Base-by-base conservation (phyloP, 345 rosid species). In the Erysimum cheiranthoides region DNA sequence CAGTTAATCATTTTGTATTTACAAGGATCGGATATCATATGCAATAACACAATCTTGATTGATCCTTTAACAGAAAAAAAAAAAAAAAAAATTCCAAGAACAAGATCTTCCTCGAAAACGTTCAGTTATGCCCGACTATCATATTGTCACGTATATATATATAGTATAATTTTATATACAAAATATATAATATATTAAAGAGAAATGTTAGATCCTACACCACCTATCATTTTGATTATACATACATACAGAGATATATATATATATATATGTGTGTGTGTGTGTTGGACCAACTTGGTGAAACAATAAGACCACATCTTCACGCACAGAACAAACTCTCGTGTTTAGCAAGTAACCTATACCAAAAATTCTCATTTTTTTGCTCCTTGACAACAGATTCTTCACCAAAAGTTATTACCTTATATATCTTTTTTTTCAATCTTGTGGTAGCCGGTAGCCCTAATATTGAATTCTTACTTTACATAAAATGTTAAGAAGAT, bases 311-410 rank as follows among this genome's bases (percentile, higher is more conserved):
- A 65, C 52, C 66, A 64, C 57, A 63, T 65, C 76, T 77, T 77
- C 53, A 77, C 71, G 80, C 61, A 77, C 76, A 64, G 76, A 64
- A 77, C 72, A 77, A 67, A 64, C 71, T 43, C 66, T 77, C 80
- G 76, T 77, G 72, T 70, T 56, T 17, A 77, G 66, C 76, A 77
- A 77, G 80, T 45, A 35, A 77, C 31, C 61, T 71, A 77, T 59
- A 64, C 61, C 72, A 38, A 64, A 28, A 71, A 21, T 13, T 39
- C 11, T 49, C 8, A 36, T 7, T 6, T 6, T 12, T 56, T 34
- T 10, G 75, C 54, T 77, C 61, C 2, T 30, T 77, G 76, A 71
- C 38, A 65, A n/a, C 31, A 57, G 39, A 57, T 39, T 47, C 72
- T 66, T 65, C 76, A 77, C 80, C 80, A 64, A 28, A 25, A 76